These are phyloP conservation scores for Magnaporthales sp. DNA, from an alignment of 2,329 filamentous ascomycete species.

Conservation along the genomic window DNA sequence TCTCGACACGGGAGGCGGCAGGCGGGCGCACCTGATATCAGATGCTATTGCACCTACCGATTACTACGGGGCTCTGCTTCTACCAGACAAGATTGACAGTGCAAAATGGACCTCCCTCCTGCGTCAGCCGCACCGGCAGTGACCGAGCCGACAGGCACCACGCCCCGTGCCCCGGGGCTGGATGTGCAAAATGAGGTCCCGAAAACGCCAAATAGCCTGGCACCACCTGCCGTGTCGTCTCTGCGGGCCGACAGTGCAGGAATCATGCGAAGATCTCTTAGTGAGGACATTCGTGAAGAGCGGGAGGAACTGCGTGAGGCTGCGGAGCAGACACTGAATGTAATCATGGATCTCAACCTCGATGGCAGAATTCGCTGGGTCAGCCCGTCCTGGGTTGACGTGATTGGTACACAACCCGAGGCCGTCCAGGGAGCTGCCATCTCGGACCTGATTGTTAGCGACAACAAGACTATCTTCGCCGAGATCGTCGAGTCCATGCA, in stretches of 20 bases:
- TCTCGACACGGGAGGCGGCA: background rate
- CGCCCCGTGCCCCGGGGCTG: background rate
- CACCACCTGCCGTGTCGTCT: conserved; percentile 43
- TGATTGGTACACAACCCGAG: conserved; percentile 72
- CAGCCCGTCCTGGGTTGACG: conserved; percentile 89
- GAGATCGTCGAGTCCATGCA: conserved; percentile 83
- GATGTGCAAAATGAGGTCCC: background rate
- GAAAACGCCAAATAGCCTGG: conserved; percentile 29
- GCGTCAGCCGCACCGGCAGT: conserved; percentile 30
- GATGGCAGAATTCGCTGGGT: conserved; percentile 92
- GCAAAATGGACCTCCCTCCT: conserved; percentile 23
- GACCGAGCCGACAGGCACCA: background rate
- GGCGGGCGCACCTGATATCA: conserved; percentile 43
- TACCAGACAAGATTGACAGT: conserved; percentile 32
- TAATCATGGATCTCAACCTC: conserved; percentile 88
- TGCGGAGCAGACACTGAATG: conserved; percentile 91
- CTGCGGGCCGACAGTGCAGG: conserved; percentile 39
- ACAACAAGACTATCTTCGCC: conserved; percentile 71
- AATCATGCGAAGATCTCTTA: conserved; percentile 60
- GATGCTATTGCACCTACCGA: conserved; percentile 34
- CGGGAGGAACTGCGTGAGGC: conserved; percentile 90
- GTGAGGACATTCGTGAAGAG: conserved; percentile 86
- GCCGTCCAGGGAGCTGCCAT: conserved; percentile 70
- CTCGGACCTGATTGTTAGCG: conserved; percentile 67
- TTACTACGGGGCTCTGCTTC: background rate